A percentile compares a stretch with the other conserved stretches of the same genome.
Conservation (phyloP, 2,329 filamentous ascomycete genomes). For the Pestalotiopsis sp. region DNA sequence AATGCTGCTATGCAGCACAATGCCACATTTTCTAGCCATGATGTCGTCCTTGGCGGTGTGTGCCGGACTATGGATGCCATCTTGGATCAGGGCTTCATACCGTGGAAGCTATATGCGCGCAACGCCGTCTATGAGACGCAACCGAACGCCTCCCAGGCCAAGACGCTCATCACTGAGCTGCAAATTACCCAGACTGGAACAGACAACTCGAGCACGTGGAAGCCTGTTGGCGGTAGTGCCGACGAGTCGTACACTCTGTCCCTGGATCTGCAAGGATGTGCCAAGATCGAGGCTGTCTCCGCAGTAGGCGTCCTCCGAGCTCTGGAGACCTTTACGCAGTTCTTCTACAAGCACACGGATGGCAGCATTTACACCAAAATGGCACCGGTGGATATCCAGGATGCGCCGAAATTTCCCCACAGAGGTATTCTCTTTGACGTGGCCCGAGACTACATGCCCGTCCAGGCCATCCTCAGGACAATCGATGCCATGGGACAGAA, state of each 20-base stretch:
- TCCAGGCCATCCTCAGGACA: slow-evolving; percentile 69
- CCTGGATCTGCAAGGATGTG: slow-evolving; percentile 59
- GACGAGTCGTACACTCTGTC: slow-evolving; percentile 78
- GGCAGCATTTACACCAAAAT: slow-evolving; percentile 68
- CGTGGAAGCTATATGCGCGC: slow-evolving; percentile 75
- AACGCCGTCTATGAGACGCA: slow-evolving; percentile 62
- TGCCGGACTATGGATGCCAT: slow-evolving; percentile 65
- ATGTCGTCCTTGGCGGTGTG: slow-evolving; percentile 58
- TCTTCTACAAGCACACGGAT: slow-evolving; percentile 73
- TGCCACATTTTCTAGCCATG: slow-evolving; percentile 47
- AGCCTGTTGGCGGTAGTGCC: slow-evolving; percentile 62
- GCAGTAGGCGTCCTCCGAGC: slow-evolving; percentile 71
- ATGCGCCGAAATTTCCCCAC: slow-evolving; percentile 74
- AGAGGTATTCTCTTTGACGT: slow-evolving; percentile 82
- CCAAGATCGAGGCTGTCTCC: slow-evolving; percentile 65
- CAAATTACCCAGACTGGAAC: slow-evolving; percentile 61
- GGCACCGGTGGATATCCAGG: slow-evolving; percentile 72
- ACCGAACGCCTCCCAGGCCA: slow-evolving; percentile 48
- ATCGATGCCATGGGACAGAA: slow-evolving; percentile 78
- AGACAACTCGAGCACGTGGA: slow-evolving; percentile 58
- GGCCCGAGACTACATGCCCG: slow-evolving; percentile 70
- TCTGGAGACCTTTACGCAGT: slow-evolving; percentile 77
- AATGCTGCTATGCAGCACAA: slow-evolving; percentile 24
- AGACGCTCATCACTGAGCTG: slow-evolving; percentile 60
- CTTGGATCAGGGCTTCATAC: slow-evolving; percentile 70